A percentile compares a stretch with the other conserved stretches of the same genome.
phyloP scores from a whole-genome alignment of 441 rosid species.

The Dalechampia spathulata region DNA sequence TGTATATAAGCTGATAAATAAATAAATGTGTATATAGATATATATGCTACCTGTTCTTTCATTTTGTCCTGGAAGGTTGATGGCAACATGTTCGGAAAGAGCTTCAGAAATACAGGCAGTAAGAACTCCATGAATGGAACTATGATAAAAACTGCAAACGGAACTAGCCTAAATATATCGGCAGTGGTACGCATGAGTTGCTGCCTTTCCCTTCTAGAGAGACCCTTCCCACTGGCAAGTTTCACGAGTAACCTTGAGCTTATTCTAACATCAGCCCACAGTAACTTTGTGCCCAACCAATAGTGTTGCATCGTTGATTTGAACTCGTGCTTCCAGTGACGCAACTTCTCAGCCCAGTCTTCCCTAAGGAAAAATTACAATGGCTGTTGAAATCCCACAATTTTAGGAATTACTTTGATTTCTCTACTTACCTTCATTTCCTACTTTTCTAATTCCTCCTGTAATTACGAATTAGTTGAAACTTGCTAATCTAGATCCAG shows the following conservation, averaged over 20 bases:
- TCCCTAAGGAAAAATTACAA: constrained; percentile 22
- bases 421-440: too few relatives aligned
- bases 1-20: too few relatives aligned
- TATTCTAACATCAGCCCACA: constrained; percentile 89
- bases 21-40: neutral
- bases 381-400: too few relatives aligned
- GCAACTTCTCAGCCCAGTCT: constrained; percentile 25
- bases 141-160: constrained; percentile 80
- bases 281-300: constrained; percentile 85
- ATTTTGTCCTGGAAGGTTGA: constrained; percentile 98
- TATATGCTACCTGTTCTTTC: constrained; percentile 83
- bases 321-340: constrained; percentile 35
- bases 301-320: constrained; percentile 55
- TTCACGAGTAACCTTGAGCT: constrained; percentile 76
- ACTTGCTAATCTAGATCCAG: too few relatives aligned
- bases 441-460: too few relatives aligned
- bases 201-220: constrained; percentile 87
- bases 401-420: too few relatives aligned
- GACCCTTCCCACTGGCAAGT: constrained; percentile 78
- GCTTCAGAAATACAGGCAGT: constrained; percentile 70
- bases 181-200: constrained; percentile 86
- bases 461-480: too few relatives aligned
- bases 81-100: constrained; percentile 96
- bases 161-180: constrained; percentile 89
- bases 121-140: constrained; percentile 94